Percentiles rank a stretch among this genome's conserved stretches.
These are phyloP conservation scores for Helichrysum umbraculigerum DNA, from an alignment of 129 eudicot species.

Conservation along the genomic window DNA sequence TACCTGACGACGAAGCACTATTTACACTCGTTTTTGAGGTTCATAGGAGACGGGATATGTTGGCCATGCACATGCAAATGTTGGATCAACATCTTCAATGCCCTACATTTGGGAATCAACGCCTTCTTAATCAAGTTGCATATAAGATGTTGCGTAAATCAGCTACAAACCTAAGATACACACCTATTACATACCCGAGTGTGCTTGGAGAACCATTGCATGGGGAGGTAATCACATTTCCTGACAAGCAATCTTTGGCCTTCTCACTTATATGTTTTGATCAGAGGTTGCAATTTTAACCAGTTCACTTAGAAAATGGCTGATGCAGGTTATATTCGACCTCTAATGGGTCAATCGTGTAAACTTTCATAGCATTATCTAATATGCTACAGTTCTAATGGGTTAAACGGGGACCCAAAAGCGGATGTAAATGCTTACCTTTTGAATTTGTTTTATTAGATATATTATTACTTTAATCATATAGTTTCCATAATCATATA, in stretches of 20 bases:
- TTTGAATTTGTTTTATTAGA: no score
- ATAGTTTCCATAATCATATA: no score
- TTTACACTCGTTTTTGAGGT: conserved; percentile 93
- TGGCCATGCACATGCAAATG: conserved; percentile 99
- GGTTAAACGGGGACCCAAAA: background rate
- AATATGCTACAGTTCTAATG: background rate
- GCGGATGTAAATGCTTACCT: background rate
- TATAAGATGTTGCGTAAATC: conserved; percentile 62
- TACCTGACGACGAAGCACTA: conserved; percentile 90
- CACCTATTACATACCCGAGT: conserved; percentile 97
- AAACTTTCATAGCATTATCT: background rate
- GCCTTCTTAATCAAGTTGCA: conserved; percentile 73
- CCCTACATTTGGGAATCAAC: conserved; percentile 88
- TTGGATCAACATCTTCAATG: conserved; percentile 96
- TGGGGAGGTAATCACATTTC: conserved; percentile 76
- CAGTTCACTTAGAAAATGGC: background rate
- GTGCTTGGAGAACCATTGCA: conserved; percentile 96
- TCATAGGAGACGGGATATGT: conserved; percentile 88
- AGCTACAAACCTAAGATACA: conserved; percentile 67
- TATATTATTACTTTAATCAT: no score
- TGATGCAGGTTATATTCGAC: background rate
- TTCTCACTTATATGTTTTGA: background rate
- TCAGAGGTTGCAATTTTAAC: background rate
- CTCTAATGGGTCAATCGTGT: background rate
- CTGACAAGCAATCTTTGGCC: background rate